Evolutionary conservation across 1,284 basidiomycete genomes (phyloP), one percentile per base, ranked within the genome.

Genomic region (Cutaneotrichosporon daszewskae): DNA sequence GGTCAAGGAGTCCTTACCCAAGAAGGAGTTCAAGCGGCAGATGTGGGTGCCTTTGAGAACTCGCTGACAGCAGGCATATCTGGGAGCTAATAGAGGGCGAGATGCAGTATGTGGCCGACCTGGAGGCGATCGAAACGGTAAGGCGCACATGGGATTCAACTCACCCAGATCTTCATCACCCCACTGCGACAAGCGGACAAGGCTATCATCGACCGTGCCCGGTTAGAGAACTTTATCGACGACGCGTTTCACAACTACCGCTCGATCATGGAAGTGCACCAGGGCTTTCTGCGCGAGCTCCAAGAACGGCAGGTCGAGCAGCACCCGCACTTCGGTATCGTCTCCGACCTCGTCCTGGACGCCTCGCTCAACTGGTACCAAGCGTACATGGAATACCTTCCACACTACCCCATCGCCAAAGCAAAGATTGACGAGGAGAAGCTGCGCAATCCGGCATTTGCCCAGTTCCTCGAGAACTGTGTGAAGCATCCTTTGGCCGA

Each of bases 81-180:
- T 94, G 92, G 60, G 94, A 98, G 71, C 74, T 97, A 37, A 94
- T 98, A 62, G 85, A 92, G 61, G 87, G 85, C 46, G 94, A 99
- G 72, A 92, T 94, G 83, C 81, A 83, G 40, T 97, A 96, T 65
- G 86, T 95, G 11, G 83, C 83, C 45, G 95, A 99, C 74, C 72
- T 99, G 22, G 85, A 92, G 62, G 84, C 85, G 43, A 84, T 97
- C 45, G 85, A 89, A 49, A 77, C 74, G 41, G 86, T 88, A 47
- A 40, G 79, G 68, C 14, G 28, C 7, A 16, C 13, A 9, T 11
- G 14, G 28, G 28, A 4, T 14, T 13, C 5, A 27, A 40, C 17
- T 29, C 37, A 24, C 10, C 1, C 45, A 72, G 69, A 59, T 75
- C 6, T 77, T 76, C 53, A 68, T 92, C 35, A 77, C 77, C 29